A percentile compares a stretch with the other conserved stretches of the same genome.
Evolutionary conservation across 441 rosid species (phyloP).

Genomic region (Geranium incanum): DNA sequence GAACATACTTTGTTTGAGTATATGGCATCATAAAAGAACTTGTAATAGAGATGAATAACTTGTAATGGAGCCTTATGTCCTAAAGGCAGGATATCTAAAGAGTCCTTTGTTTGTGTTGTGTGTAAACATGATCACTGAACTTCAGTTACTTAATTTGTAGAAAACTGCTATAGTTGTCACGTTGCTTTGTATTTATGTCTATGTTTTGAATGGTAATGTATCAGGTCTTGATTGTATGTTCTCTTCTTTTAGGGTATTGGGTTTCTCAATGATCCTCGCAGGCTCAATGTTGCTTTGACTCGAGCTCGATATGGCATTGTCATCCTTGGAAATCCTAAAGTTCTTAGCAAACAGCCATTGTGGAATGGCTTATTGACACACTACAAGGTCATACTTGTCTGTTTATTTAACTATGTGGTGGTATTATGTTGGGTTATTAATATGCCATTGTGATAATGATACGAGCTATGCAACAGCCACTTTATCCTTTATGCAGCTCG

Average conservation of each 20-base stretch:
- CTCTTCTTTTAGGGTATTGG: constrained; percentile 78
- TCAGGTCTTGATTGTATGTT: constrained; percentile 11
- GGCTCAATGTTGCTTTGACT: constrained; percentile 95
- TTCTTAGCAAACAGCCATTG: constrained; percentile 89
- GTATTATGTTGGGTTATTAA: neutral
- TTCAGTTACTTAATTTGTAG: neutral
- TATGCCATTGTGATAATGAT: neutral
- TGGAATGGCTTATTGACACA: constrained; percentile 96
- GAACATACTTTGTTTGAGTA: neutral
- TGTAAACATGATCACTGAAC: neutral
- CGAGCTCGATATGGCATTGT: constrained; percentile 99
- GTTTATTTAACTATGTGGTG: neutral
- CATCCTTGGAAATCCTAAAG: constrained; percentile 94
- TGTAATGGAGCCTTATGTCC: neutral
- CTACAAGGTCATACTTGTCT: constrained; percentile 59
- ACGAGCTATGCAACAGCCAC: neutral
- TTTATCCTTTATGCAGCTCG: neutral
- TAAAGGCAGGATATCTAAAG: neutral
- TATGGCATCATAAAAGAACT: neutral
- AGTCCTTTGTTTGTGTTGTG: neutral
- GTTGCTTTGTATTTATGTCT: neutral
- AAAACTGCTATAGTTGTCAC: neutral
- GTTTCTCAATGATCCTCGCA: constrained; percentile 95
- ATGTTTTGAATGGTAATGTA: neutral
- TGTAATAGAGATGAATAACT: neutral